Evolutionary conservation across 2,329 filamentous ascomycete species (phyloP).

Genomic region (Fusarium staphyleae): DNA sequence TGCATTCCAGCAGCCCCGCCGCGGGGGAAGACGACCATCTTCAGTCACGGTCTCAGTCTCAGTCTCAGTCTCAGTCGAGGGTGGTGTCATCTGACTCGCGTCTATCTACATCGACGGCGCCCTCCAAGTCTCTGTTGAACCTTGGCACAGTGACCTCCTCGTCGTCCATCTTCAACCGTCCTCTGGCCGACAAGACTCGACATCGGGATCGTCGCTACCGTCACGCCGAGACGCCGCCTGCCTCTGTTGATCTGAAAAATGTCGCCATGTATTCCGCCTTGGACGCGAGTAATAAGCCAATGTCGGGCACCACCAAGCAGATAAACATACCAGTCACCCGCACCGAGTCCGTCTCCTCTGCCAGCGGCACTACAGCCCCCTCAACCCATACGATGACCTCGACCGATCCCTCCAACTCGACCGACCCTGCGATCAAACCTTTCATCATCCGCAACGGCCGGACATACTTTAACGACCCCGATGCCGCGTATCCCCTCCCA

Average conservation of each 20-base stretch:
- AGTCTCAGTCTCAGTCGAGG: slow-evolving; percentile 17
- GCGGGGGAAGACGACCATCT: slow-evolving; percentile 33
- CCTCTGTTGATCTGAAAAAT: slow-evolving; percentile 46
- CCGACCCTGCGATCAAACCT: slow-evolving; percentile 55
- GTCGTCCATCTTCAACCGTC: slow-evolving; percentile 34
- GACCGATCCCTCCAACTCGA: slow-evolving; percentile 55
- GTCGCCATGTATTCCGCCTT: slow-evolving; percentile 47
- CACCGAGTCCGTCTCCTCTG: slow-evolving; percentile 56
- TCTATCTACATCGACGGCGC: slow-evolving; percentile 24
- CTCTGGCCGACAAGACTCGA: slow-evolving; percentile 29
- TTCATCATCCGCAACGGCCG: slow-evolving; percentile 80
- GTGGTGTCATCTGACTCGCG: slow-evolving; percentile 39
- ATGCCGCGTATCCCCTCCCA: slow-evolving; percentile 81
- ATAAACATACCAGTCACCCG: slow-evolving; percentile 49
- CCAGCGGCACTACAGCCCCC: slow-evolving; percentile 52
- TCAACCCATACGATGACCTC: slow-evolving; percentile 57
- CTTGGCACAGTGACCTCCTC: slow-evolving; percentile 20
- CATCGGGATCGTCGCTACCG: slow-evolving; percentile 35
- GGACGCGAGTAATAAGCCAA: slow-evolving; percentile 43
- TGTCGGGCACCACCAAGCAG: slow-evolving; percentile 42
- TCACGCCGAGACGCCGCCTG: slow-evolving; percentile 31
- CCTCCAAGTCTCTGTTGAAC: slow-evolving; percentile 28
- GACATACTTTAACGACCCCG: slow-evolving; percentile 78
- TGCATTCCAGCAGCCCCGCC: slow-evolving; percentile 44
- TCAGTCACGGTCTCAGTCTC: slow-evolving; percentile 11